Percentiles rank a stretch among this genome's conserved stretches.
Conservation (phyloP, 192 early-diverging fungal species). For the Dissophora globulifera region DNA sequence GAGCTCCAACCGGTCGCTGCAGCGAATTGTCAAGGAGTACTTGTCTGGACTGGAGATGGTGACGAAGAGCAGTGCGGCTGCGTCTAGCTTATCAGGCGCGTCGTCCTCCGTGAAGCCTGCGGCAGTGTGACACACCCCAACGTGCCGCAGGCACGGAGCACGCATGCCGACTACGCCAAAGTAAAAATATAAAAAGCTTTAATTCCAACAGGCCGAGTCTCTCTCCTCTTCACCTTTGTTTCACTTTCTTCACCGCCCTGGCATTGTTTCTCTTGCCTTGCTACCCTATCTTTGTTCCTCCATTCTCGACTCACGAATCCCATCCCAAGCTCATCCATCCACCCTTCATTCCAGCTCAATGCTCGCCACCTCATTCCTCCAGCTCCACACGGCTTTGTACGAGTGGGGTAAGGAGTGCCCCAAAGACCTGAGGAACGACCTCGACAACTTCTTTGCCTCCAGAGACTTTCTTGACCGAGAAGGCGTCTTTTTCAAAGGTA, state of each 20-base stretch:
- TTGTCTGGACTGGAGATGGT: constrained; percentile 39
- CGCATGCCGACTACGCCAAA: no score
- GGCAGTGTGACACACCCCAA: no score
- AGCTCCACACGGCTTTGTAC: constrained; percentile 28
- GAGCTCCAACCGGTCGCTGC: constrained; percentile 73
- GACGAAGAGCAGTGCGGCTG: not conserved
- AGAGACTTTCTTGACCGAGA: constrained; percentile 30
- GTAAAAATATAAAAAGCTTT: no score
- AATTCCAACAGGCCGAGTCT: no score
- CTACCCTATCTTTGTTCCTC: not conserved
- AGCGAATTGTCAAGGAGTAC: constrained; percentile 71
- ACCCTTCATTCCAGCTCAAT: not conserved
- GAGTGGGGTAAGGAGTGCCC: constrained; percentile 42
- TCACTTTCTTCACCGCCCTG: no score
- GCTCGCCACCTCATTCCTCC: constrained; percentile 17
- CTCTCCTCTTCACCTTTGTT: no score
- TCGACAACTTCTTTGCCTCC: constrained; percentile 13
- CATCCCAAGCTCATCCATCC: not conserved
- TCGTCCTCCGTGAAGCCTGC: not conserved
- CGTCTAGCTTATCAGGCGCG: no score
- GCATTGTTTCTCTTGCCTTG: no score
- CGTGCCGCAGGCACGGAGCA: no score
- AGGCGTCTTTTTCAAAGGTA: constrained; percentile 38
- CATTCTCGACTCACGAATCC: not conserved
- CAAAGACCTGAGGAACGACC: constrained; percentile 16